These are phyloP conservation scores for Lipomyces yamanashiensis DNA, from an alignment of 805 yeast genomes.

Conservation along the genomic window DNA sequence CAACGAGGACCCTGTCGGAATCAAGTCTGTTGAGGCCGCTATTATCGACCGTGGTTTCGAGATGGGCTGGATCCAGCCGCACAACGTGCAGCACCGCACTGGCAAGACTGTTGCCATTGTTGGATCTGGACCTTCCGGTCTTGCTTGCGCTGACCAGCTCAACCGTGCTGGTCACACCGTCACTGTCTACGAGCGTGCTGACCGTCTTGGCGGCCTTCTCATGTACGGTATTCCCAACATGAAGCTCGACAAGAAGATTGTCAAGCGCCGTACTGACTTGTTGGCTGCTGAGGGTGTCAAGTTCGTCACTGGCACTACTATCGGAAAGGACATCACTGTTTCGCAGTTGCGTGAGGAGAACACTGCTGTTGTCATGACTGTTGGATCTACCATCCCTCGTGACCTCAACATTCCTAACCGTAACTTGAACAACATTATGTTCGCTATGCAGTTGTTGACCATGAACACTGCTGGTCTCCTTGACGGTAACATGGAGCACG, in stretches of 20 bases:
- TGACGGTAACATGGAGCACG: conserved; percentile 70
- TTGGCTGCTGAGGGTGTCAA: conserved; percentile 87
- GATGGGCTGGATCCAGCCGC: conserved; percentile 93
- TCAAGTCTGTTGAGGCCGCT: conserved; percentile 93
- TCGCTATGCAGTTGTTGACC: conserved; percentile 90
- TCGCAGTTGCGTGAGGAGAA: conserved; percentile 64
- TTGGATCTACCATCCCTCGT: conserved; percentile 96
- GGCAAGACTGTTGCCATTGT: conserved; percentile 84
- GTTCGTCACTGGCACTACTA: conserved; percentile 73
- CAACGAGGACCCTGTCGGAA: conserved; percentile 93
- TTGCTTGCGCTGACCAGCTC: conserved; percentile 95
- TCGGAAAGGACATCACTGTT: conserved; percentile 74
- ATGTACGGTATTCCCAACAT: conserved; percentile 99
- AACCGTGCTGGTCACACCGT: conserved; percentile 94
- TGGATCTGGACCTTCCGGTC: conserved; percentile 98
- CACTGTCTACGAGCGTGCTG: conserved; percentile 90
- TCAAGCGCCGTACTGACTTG: conserved; percentile 89
- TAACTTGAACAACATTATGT: conserved; percentile 84
- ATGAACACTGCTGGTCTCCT: conserved; percentile 89
- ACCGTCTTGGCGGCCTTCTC: conserved; percentile 93
- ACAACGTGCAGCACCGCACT: conserved; percentile 77
- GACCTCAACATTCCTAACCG: conserved; percentile 95
- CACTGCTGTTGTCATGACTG: conserved; percentile 89
- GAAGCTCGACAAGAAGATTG: conserved; percentile 93
- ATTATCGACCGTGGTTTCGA: conserved; percentile 95